Evolutionary conservation across 139 green algal genomes (phyloP), one percentile per base, ranked within the genome.

Genomic region (Pedinophyceae sp.): DNA sequence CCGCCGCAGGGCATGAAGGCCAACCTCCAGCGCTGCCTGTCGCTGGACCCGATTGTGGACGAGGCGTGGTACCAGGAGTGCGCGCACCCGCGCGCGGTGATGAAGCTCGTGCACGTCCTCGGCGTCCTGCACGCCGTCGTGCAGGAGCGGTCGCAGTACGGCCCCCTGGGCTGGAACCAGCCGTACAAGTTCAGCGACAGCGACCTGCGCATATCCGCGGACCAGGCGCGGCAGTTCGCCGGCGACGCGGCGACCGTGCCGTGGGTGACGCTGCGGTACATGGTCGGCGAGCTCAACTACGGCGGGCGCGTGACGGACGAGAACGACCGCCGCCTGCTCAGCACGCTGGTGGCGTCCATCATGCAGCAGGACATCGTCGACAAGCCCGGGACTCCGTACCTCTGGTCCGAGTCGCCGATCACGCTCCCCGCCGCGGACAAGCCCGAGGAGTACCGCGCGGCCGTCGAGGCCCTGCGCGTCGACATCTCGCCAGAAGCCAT

Each of bases 1-100:
- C 57, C 57, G 22, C 57, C 47, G 18, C 59, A 63, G 57, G 57
- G 57, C 23, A 41, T 63, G 24, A 48, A 67, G 1, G 80, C 77
- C 50, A 88, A 86, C 73, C 80, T 88, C 65, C 54, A 51, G 38
- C 72, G 80, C 50, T 79, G 61, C 50, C 80, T 71, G 59, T 61
- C 54, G 30, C 56, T 79, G 24, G 75, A 87, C 72, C 75, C 78
- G 17, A 49, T 80, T 30, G 61, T 46, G 30, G 57, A 58, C 28
- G 38, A 57, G 23, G 62, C 68, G 0, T 87, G 83, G 58, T 76
- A 79, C 47, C 69, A 81, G 64, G 68, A 54, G 0, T 69, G 66
- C 60, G 59, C 20, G 20, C 54, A 71, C 63, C 64, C 68, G 19
- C 24, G 47, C 20, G 25, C 49, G 18, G 62, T 58, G 27, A 67